Evolutionary conservation across 1,139 yeast species (phyloP).

Genomic region (Pichia sp.): DNA sequence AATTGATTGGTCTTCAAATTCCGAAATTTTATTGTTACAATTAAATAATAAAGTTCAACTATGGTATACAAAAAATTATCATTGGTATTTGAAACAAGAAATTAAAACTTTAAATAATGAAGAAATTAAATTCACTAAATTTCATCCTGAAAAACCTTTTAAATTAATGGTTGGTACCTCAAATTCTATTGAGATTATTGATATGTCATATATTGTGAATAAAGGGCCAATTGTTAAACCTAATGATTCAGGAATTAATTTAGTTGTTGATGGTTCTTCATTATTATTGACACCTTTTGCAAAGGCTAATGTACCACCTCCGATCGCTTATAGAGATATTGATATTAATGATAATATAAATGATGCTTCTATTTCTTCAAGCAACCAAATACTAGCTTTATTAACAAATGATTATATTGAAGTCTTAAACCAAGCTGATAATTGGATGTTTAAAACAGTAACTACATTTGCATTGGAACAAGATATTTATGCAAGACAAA

Average conservation of each 20-base stretch:
- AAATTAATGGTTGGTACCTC: slow-evolving; percentile 61
- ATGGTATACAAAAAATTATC: slow-evolving; percentile 91
- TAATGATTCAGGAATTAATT: slow-evolving; percentile 66
- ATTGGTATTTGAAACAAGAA: slow-evolving; percentile 91
- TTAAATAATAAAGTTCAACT: slow-evolving; percentile 59
- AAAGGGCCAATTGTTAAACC: slow-evolving; percentile 68
- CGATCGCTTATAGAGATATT: slow-evolving; percentile 68
- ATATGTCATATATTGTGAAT: slow-evolving; percentile 57
- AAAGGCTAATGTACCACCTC: slow-evolving; percentile 92
- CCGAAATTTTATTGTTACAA: slow-evolving; percentile 71
- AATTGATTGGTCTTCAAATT: slow-evolving; percentile 75
- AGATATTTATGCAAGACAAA: slow-evolving; percentile 49
- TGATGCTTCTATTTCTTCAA: slow-evolving; percentile 57
- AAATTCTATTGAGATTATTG: slow-evolving; percentile 52
- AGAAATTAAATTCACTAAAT: slow-evolving; percentile 48
- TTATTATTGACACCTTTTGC: slow-evolving; percentile 76
- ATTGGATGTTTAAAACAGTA: slow-evolving; percentile 37
- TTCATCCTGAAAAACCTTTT: slow-evolving; percentile 88
- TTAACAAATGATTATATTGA: slow-evolving; percentile 40
- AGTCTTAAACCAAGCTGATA: slow-evolving; percentile 29
- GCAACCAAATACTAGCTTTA: slow-evolving; percentile 57
- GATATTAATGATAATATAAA: slow-evolving; percentile 47
- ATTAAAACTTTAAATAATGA: slow-evolving; percentile 34
- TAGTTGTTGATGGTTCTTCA: slow-evolving; percentile 75
- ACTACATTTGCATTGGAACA: slow-evolving; percentile 31